Evolutionary conservation across 2,329 filamentous ascomycete genomes (phyloP).

Genomic region (Hirsutella rhossiliensis): DNA sequence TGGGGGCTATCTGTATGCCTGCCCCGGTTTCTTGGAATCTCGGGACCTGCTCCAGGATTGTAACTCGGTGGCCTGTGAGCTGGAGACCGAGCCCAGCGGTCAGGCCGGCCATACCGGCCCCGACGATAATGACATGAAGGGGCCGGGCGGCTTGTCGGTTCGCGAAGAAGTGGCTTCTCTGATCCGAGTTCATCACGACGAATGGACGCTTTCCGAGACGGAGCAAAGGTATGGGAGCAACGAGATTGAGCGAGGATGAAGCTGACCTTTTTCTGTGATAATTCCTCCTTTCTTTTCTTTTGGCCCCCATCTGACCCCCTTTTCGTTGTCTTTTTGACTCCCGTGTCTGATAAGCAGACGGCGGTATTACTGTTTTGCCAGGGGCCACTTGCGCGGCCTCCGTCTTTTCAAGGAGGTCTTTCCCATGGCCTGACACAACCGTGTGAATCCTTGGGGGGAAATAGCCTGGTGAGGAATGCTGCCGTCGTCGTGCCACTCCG

Average conservation of each 20-base stretch:
- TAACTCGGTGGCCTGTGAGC: conserved; percentile 13
- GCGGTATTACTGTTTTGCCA: no score
- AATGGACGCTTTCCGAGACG: not conserved
- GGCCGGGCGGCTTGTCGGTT: conserved; percentile 1
- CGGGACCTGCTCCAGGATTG: conserved; percentile 12
- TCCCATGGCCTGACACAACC: not conserved
- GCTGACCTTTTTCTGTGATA: no score
- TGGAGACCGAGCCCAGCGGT: conserved; percentile 24
- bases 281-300: no score
- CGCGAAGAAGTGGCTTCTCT: not conserved
- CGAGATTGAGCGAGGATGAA: no score
- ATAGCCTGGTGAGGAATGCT: no score
- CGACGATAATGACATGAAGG: conserved; percentile 17
- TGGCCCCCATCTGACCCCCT: no score
- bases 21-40: conserved; percentile 47
- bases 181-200: not conserved
- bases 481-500: not conserved
- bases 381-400: no score
- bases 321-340: no score
- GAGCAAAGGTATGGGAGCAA: no score
- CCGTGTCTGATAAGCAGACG: no score
- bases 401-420: not conserved
- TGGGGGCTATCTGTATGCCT: conserved; percentile 74
- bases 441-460: not conserved
- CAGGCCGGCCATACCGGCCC: conserved; percentile 26